These are phyloP conservation scores for Hortiboletus campestris DNA, from an alignment of 768 basidiomycete genomes.

Conservation along the genomic window DNA sequence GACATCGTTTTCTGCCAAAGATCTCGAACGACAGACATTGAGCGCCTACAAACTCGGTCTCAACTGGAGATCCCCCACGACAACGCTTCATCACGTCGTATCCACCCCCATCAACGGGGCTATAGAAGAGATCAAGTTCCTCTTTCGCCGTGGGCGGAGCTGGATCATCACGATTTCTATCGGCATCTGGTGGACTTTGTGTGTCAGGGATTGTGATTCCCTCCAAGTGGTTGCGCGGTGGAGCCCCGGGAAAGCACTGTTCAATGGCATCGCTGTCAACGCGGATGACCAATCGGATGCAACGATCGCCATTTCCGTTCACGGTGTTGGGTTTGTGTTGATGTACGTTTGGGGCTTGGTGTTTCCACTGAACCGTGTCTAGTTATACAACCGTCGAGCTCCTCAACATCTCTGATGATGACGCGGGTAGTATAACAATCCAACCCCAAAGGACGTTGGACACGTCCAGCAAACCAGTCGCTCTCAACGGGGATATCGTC, in stretches of 20 bases:
- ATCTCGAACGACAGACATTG: constrained; percentile 46
- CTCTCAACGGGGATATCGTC: constrained; percentile 50
- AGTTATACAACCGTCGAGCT: constrained; percentile 28
- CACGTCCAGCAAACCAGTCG: constrained; percentile 45
- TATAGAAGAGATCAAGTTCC: constrained; percentile 53
- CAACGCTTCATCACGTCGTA: constrained; percentile 17
- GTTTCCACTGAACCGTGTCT: constrained; percentile 13
- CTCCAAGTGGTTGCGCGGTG: constrained; percentile 44
- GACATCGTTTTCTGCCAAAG: constrained; percentile 35
- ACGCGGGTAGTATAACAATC: constrained; percentile 23
- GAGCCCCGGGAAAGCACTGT: constrained; percentile 52
- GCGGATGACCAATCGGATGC: constrained; percentile 42
- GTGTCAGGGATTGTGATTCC: constrained; percentile 45
- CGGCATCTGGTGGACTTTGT: constrained; percentile 58
- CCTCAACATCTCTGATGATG: constrained; percentile 21
- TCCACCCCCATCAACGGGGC: constrained; percentile 34
- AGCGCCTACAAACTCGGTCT: constrained; percentile 45
- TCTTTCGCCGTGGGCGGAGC: constrained; percentile 43
- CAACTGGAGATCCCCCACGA: constrained; percentile 44
- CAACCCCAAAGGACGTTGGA: constrained; percentile 34
- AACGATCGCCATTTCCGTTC: constrained; percentile 49
- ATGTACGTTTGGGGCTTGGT: constrained; percentile 4
- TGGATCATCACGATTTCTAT: constrained; percentile 56
- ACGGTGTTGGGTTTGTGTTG: constrained; percentile 44
- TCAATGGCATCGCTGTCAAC: constrained; percentile 54